These are phyloP conservation scores for Geoglossum cookeanum DNA, from an alignment of 2,329 filamentous ascomycete genomes.

Conservation along the genomic window DNA sequence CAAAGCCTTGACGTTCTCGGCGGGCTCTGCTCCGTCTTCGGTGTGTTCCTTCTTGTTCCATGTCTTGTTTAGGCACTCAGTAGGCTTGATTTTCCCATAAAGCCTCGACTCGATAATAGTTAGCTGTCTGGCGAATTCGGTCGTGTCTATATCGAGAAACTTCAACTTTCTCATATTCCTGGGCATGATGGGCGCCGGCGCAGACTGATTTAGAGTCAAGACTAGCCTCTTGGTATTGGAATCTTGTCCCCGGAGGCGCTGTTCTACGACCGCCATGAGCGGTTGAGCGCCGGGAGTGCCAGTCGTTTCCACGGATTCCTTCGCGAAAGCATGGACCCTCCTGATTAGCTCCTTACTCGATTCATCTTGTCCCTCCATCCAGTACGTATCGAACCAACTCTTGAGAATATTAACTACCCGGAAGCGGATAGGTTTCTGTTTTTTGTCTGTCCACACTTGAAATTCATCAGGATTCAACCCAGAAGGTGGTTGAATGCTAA, in stretches of 20 bases:
- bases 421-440: conserved; percentile 91
- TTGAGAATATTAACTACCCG: conserved; percentile 95
- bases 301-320: conserved; percentile 79
- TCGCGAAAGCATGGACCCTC: conserved; percentile 76
- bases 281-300: conserved; percentile 78
- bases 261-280: conserved; percentile 71
- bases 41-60: conserved; percentile 82
- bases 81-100: conserved; percentile 89
- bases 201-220: conserved; percentile 64
- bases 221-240: conserved; percentile 70
- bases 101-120: conserved; percentile 92
- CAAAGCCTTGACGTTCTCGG: conserved; percentile 84
- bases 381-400: conserved; percentile 96
- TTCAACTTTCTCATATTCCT: conserved; percentile 99
- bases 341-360: conserved; percentile 70
- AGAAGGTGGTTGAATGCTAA: conserved; percentile 78
- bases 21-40: conserved; percentile 65
- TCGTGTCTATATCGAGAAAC: conserved; percentile 89
- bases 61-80: conserved; percentile 93
- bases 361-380: conserved; percentile 89
- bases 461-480: conserved; percentile 58
- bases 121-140: conserved; percentile 90
- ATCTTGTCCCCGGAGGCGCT: conserved; percentile 75
- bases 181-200: conserved; percentile 75
- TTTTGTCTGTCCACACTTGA: conserved; percentile 76